A percentile compares a stretch with the other conserved stretches of the same genome.
phyloP scores from a whole-genome alignment of 2,329 filamentous ascomycete species.

The Plectosphaerella sp. region DNA sequence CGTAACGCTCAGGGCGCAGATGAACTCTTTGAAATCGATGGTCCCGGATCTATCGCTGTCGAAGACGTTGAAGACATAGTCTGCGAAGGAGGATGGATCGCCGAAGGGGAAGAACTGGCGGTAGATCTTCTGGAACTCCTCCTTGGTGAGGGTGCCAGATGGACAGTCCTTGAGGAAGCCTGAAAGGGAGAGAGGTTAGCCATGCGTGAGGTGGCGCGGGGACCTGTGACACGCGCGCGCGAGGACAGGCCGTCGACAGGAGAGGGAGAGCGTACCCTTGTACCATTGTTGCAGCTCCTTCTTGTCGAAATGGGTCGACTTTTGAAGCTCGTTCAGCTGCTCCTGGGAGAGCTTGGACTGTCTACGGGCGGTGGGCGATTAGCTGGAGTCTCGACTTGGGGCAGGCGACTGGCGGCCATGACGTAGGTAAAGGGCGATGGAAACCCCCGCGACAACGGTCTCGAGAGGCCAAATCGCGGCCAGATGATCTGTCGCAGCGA shows the following conservation, averaged over 20 bases:
- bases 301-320: conserved; percentile 98
- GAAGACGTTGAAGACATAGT: conserved; percentile 99
- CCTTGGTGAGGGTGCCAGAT: conserved; percentile 92
- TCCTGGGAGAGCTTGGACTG: conserved; percentile 98
- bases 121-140: conserved; percentile 99
- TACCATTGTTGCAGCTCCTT: conserved; percentile 99
- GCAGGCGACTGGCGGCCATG: background rate
- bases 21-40: conserved; percentile 99
- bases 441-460: background rate
- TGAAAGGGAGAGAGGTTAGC: conserved; percentile 27
- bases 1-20: conserved; percentile 94
- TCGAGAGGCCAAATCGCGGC: background rate
- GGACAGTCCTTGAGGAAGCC: conserved; percentile 98
- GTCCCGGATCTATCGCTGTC: conserved; percentile 95
- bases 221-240: background rate
- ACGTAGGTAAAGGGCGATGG: background rate
- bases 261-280: conserved; percentile 64
- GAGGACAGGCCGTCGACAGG: background rate
- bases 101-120: conserved; percentile 99
- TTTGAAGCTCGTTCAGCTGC: conserved; percentile 92
- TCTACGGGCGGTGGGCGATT: conserved; percentile 41
- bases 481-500: background rate
- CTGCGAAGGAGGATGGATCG: conserved; percentile 93
- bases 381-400: conserved; percentile 15
- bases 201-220: background rate